phyloP scores from a whole-genome alignment of 1,139 yeast species.

The Groenewaldozyma sp. region DNA sequence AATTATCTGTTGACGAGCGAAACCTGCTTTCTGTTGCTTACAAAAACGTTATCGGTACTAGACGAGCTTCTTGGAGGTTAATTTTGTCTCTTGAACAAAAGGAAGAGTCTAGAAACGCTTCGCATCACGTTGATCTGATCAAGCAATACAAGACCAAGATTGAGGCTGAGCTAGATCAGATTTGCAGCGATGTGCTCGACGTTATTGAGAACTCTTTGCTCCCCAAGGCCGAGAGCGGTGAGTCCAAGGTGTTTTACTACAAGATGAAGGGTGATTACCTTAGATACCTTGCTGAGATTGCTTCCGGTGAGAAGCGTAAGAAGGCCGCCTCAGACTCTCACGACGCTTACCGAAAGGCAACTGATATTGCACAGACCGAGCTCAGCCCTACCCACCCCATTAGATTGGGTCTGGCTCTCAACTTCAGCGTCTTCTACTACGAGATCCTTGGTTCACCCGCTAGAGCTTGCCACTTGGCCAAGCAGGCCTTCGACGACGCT shows the following conservation, averaged over 20 bases:
- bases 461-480: slow-evolving; percentile 98
- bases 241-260: slow-evolving; percentile 95
- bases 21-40: slow-evolving; percentile 94
- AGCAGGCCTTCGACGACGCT: slow-evolving; percentile 98
- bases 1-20: slow-evolving; percentile 95
- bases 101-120: slow-evolving; percentile 90
- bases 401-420: slow-evolving; percentile 95
- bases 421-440: slow-evolving; percentile 95
- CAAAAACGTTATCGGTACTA: slow-evolving; percentile 97
- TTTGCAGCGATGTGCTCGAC: slow-evolving; percentile 86
- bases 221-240: slow-evolving; percentile 94
- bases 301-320: slow-evolving; percentile 86
- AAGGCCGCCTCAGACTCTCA: slow-evolving; percentile 91
- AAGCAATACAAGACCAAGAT: slow-evolving; percentile 94
- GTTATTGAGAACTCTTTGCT: slow-evolving; percentile 86
- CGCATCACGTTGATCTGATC: slow-evolving; percentile 80
- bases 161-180: slow-evolving; percentile 86
- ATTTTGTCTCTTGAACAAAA: slow-evolving; percentile 97
- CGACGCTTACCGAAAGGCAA: slow-evolving; percentile 92
- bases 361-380: slow-evolving; percentile 96
- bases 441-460: slow-evolving; percentile 98
- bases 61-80: slow-evolving; percentile 99
- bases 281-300: slow-evolving; percentile 97
- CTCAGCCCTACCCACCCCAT: slow-evolving; percentile 98
- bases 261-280: slow-evolving; percentile 99